Conservation (phyloP, 2,329 filamentous ascomycete genomes). For the Penicillium brasilianum region DNA sequence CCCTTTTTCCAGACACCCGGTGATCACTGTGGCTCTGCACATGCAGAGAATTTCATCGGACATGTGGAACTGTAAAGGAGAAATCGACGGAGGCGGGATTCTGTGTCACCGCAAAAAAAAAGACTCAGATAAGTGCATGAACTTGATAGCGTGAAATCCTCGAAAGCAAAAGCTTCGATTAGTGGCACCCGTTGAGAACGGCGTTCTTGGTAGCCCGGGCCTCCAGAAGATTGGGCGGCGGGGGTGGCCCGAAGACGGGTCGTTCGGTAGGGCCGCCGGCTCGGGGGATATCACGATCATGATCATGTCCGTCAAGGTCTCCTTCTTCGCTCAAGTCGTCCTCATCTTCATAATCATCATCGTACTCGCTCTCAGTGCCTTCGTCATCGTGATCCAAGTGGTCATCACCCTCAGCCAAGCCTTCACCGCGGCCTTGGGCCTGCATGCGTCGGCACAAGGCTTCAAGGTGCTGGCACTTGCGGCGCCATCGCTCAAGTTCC, state of each 20-base stretch:
- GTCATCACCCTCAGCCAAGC: slow-evolving; percentile 57
- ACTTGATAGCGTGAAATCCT: neutral
- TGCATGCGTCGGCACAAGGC: slow-evolving; percentile 97
- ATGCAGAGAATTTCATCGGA: neutral
- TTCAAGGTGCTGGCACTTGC: slow-evolving; percentile 88
- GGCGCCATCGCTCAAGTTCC: slow-evolving; percentile 77
- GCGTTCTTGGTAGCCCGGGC: slow-evolving; percentile 53
- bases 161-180: slow-evolving; percentile 15
- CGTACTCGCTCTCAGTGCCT: slow-evolving; percentile 54
- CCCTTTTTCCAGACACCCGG: neutral
- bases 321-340: slow-evolving; percentile 63
- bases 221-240: slow-evolving; percentile 56
- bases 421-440: slow-evolving; percentile 82
- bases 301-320: slow-evolving; percentile 46
- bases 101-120: slow-evolving; percentile 11
- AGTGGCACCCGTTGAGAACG: slow-evolving; percentile 50
- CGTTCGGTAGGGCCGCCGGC: slow-evolving; percentile 43
- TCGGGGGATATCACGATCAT: slow-evolving; percentile 34
- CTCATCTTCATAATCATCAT: slow-evolving; percentile 65
- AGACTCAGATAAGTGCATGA: slow-evolving; percentile 6
- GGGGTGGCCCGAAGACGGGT: slow-evolving; percentile 55
- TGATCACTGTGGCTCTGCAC: neutral
- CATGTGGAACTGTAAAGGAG: neutral
- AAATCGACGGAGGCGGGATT: neutral
- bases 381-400: slow-evolving; percentile 58